Base-by-base conservation (phyloP, 2,329 filamentous ascomycete species). In the Pyricularia grisea region DNA sequence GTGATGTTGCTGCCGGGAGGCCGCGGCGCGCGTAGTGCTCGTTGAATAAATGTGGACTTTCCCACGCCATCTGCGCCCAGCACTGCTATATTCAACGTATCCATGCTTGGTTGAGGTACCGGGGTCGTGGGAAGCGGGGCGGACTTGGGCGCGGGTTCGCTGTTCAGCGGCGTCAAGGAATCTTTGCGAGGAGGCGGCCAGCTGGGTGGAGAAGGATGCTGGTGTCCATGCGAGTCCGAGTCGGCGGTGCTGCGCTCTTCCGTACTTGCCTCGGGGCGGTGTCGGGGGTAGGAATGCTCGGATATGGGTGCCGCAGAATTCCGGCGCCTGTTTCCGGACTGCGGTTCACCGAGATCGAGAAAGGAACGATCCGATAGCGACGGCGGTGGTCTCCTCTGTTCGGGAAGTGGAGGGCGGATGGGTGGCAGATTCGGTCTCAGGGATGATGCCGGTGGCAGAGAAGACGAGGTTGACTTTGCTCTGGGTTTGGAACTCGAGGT, bases 41-140 rank as follows among this genome's bases (percentile, higher is more conserved):
- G 84, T 77, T 90, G 88, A 74, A 91, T 87, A 74, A 90, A 89
- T 65, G 87, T 84, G 67, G 88, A 90, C 77, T 91, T 91, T 72
- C 89, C 89, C 66, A 89, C 88, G 70, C 87, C 87, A 73, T 84
- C 81, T 76, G 87, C 84, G 74, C 89, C 89, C 76, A 91, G 87
- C 70, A 91, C 82, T 74, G 87, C 87, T 73, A 91, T 87, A 75
- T 88, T 89, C 75, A 88, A 84, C 73, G 82, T 81, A 71, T 88
- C 85, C 86, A 88, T 88, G 65, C n/a, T 66, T 31, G 65, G 11
- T 30, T n/a, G n/a, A 4, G 31, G n/a, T 14, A 3, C 36, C 23
- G 31, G 20, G 20, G 17, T 9, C n/a, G 65, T 31, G 12, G 5
- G 20, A 17, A n/a, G 20, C 30, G n/a, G 27, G 25, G 33, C 42